phyloP scores from a whole-genome alignment of 1,284 basidiomycete species.

The Ustilago crameri region DNA sequence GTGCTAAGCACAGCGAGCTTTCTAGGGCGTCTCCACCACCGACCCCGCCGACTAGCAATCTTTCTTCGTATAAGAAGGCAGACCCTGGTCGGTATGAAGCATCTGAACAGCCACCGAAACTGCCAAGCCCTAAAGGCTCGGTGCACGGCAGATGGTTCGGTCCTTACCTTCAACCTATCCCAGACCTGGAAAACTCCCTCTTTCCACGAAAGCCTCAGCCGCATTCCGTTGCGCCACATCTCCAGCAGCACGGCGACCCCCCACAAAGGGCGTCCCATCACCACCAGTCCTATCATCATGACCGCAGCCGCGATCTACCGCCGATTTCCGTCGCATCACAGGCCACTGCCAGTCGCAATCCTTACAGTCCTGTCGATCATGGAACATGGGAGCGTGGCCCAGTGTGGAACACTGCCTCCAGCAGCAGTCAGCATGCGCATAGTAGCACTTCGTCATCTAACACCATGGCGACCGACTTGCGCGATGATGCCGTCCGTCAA shows the following conservation, averaged over 20 bases:
- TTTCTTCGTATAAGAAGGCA: slow-evolving; percentile 10
- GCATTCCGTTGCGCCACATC: slow-evolving; percentile 9
- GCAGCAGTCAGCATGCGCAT: slow-evolving; percentile 15
- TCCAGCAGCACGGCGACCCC: slow-evolving; percentile 7
- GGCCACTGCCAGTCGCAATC: slow-evolving; percentile 14
- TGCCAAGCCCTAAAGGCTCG: slow-evolving; percentile 40
- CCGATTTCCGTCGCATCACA: slow-evolving; percentile 17
- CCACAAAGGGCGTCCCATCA: slow-evolving; percentile 4
- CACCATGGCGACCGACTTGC: slow-evolving; percentile 23
- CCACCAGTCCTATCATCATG: slow-evolving; percentile 13
- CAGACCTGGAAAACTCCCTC: slow-evolving; percentile 29
- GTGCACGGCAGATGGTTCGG: slow-evolving; percentile 48
- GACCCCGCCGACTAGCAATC: slow-evolving; percentile 12
- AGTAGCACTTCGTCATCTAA: slow-evolving; percentile 4
- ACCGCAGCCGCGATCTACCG: slow-evolving; percentile 32
- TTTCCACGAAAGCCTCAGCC: slow-evolving; percentile 24
- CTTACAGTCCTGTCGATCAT: slow-evolving; percentile 15
- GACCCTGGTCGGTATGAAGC: slow-evolving; percentile 18
- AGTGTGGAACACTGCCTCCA: slow-evolving; percentile 25
- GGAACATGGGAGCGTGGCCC: slow-evolving; percentile 21
- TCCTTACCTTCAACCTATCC: slow-evolving; percentile 39
- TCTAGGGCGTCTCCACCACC: slow-evolving; percentile 25
- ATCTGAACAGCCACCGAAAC: slow-evolving; percentile 23
- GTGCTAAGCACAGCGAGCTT: slow-evolving; percentile 17
- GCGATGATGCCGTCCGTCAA: slow-evolving; percentile 40